These are phyloP conservation scores for Debaryomyces castellii DNA, from an alignment of 805 yeast species.

Conservation along the genomic window DNA sequence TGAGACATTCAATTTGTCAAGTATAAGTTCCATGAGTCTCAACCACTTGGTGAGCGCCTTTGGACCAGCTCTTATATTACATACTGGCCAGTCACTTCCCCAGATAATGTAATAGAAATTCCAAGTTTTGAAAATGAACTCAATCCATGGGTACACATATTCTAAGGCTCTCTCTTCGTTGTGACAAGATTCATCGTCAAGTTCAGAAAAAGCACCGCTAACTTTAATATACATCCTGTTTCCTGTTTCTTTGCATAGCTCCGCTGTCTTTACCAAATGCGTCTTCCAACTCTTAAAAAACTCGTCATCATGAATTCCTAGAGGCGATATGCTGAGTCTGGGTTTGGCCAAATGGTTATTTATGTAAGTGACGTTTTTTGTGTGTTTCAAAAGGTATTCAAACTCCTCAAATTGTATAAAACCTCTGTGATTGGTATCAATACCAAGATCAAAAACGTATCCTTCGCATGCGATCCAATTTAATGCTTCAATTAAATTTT, in stretches of 20 bases:
- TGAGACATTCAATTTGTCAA: constrained; percentile 8
- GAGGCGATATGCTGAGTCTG: constrained; percentile 15
- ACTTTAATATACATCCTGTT: constrained; percentile 32
- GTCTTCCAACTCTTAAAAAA: constrained; percentile 17
- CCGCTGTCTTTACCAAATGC: constrained; percentile 16
- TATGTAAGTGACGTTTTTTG: constrained; percentile 28
- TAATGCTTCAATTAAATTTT: constrained; percentile 27
- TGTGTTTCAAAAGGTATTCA: constrained; percentile 19
- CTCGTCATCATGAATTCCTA: constrained; percentile 4
- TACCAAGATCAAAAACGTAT: constrained; percentile 42
- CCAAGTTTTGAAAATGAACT: constrained; percentile 31
- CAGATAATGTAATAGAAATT: constrained; percentile 27
- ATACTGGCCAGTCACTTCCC: constrained; percentile 50
- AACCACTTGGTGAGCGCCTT: constrained; percentile 22
- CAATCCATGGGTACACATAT: constrained; percentile 30
- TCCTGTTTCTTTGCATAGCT: constrained; percentile 10
- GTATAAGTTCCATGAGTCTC: constrained; percentile 14
- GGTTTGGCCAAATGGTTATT: constrained; percentile 48
- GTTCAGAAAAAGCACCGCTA: constrained; percentile 43
- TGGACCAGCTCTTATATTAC: constrained; percentile 11
- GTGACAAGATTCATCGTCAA: constrained; percentile 17
- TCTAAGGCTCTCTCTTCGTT: constrained; percentile 14
- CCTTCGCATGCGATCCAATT: constrained; percentile 29
- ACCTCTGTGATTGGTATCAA: constrained; percentile 37
- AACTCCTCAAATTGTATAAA: constrained; percentile 42